Evolutionary conservation across 495 filamentous ascomycete genomes (phyloP).

Genomic region (Chaetomidium leptoderma): DNA sequence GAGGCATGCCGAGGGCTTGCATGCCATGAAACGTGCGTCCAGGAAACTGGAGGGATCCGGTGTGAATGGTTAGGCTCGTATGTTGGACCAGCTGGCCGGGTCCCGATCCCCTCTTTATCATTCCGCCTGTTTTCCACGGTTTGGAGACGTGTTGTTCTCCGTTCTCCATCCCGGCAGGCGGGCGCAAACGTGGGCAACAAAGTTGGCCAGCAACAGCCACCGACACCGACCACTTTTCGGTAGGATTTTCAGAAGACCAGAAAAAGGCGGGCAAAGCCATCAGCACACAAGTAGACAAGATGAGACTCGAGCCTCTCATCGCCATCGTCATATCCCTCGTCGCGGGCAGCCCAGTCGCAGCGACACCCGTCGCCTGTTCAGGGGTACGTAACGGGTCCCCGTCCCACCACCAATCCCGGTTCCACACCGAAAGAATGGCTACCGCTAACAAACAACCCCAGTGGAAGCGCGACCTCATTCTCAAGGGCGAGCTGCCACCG

Average conservation of each 20-base stretch:
- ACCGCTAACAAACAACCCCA: constrained; percentile 22
- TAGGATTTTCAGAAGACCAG: not conserved
- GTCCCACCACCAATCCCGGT: too few relatives aligned
- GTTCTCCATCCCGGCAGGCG: not conserved
- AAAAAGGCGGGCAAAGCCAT: not conserved
- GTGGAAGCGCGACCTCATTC: constrained; percentile 45
- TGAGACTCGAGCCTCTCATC: constrained; percentile 10
- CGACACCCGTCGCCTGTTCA: constrained; percentile 35
- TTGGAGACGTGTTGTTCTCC: not conserved
- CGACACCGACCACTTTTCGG: too few relatives aligned
- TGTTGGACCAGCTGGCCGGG: not conserved
- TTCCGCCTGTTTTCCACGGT: not conserved
- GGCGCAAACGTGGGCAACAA: too few relatives aligned
- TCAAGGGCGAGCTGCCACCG: constrained; percentile 41
- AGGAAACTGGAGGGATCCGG: not conserved
- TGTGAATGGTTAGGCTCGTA: not conserved
- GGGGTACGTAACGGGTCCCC: constrained; percentile 25
- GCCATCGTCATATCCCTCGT: constrained; percentile 19
- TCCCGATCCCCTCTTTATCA: not conserved
- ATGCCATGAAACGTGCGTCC: constrained; percentile 1
- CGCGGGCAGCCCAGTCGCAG: constrained; percentile 16
- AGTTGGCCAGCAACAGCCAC: too few relatives aligned
- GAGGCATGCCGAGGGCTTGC: constrained; percentile 1
- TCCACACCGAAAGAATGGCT: too few relatives aligned
- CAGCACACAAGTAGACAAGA: not conserved